Evolutionary conservation across 495 filamentous ascomycete species (phyloP), one percentile per base, ranked within the genome.

Genomic region (Filosporella fistucella): DNA sequence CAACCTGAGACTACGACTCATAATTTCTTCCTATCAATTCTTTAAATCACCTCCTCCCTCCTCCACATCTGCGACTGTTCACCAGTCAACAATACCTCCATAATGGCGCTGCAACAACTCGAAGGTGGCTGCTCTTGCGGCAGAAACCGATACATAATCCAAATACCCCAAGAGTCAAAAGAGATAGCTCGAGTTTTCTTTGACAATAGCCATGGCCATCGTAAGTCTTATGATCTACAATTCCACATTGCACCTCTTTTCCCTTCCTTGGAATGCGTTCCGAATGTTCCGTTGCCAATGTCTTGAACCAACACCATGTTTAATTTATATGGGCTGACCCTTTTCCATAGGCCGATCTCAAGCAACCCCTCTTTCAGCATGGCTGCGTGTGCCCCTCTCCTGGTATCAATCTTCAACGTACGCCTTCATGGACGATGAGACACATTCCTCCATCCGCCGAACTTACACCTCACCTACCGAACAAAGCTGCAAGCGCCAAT

Each of bases 101-200:
- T 12, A 4, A 81, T 79, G 76, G 64, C 57, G 61, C 43, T 58
- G 47, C 53, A 65, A 44, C 70, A 72, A 18, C 76, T 96, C 21
- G 76, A 72, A 43, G 89, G 90, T 47, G 74, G 82, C 59, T 96
- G 90, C 66, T 79, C 83, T 21, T 96, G 90, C 63, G 88, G 89
- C 32, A 81, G 90, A 23, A 95, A 91, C 58, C 75, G 81, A 51
- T 96, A 94, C 64, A 71, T 77, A 14, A 78, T 96, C 47, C 64
- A 74, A 22, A 71, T 89, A 23, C 88, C 90, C 2, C 54, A 68
- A 3, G 56, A 77, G 51, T 63, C 75, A 32, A 63, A 64, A 12
- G 65, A 79, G 25, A 63, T 71, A 35, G 80, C 84, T 18, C 72
- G 79, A 37, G 75, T 95, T 7, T 75, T 87, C 53, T 88, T 89